phyloP scores from a whole-genome alignment of 306 rosid species.

The Sphenostylis stenocarpa region DNA sequence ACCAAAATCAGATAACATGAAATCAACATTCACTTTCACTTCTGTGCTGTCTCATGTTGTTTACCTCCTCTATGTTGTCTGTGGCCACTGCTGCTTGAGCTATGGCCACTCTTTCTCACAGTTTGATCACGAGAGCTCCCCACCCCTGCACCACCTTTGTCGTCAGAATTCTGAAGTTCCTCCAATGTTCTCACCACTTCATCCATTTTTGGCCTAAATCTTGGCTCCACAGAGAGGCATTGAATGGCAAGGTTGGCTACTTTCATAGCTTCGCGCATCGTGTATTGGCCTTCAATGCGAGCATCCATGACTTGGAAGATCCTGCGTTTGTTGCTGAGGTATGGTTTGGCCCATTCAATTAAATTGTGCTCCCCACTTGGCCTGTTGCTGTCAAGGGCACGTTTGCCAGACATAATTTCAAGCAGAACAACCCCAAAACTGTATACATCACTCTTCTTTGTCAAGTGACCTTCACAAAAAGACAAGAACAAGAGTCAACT shows the following conservation, averaged over 20 bases:
- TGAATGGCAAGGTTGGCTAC: slow-evolving; percentile 63
- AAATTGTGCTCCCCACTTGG: slow-evolving; percentile 77
- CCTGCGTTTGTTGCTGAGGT: slow-evolving; percentile 75
- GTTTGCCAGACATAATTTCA: slow-evolving; percentile 77
- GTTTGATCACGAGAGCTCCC: slow-evolving; percentile 37
- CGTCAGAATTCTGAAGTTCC: slow-evolving; percentile 56
- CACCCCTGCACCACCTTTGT: slow-evolving; percentile 18
- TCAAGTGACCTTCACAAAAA: slow-evolving; percentile 76
- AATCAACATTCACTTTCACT: slow-evolving; percentile 9
- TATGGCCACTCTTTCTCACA: slow-evolving; percentile 29
- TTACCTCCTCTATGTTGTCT: slow-evolving; percentile 41
- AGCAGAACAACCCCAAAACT: slow-evolving; percentile 95
- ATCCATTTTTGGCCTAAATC: slow-evolving; percentile 76
- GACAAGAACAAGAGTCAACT: background rate
- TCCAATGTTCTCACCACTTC: slow-evolving; percentile 72
- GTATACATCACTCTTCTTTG: slow-evolving; percentile 86
- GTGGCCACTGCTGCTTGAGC: slow-evolving; percentile 38
- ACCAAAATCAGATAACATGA: slow-evolving; percentile 33
- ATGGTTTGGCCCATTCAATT: slow-evolving; percentile 92
- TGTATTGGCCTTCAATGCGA: slow-evolving; percentile 80
- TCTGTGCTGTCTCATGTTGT: slow-evolving; percentile 19
- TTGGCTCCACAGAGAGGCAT: slow-evolving; percentile 73
- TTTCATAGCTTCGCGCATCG: slow-evolving; percentile 58
- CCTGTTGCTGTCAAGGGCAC: slow-evolving; percentile 84
- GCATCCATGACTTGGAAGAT: slow-evolving; percentile 74